Conservation (phyloP, 164 flowering plant genomes). For the Brasenia schreberi region DNA sequence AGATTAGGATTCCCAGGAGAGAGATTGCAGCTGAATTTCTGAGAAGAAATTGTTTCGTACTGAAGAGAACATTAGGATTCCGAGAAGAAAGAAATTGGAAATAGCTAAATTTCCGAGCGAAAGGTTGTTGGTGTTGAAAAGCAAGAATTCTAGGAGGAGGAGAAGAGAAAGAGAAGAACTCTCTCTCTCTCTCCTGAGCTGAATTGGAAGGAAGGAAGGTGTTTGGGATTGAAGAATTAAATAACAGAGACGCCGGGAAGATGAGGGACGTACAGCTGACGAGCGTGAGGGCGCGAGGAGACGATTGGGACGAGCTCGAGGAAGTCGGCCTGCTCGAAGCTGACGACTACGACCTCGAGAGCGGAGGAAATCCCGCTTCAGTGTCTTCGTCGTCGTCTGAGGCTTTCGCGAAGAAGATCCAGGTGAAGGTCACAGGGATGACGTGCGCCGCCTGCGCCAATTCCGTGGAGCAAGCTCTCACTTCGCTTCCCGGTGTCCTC, state of each 20-base stretch:
- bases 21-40: too few species aligned
- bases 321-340: constrained; percentile 65
- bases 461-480: constrained; percentile 66
- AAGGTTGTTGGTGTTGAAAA: too few species aligned
- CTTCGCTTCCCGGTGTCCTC: constrained; percentile 37
- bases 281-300: constrained; percentile 11
- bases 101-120: too few species aligned
- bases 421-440: constrained; percentile 76
- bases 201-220: too few species aligned
- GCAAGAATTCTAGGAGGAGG: too few species aligned
- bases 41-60: too few species aligned
- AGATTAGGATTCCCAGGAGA: too few species aligned
- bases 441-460: constrained; percentile 95
- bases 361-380: background rate
- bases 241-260: background rate
- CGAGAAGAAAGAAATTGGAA: too few species aligned
- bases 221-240: too few species aligned
- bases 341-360: constrained; percentile 16
- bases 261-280: constrained; percentile 41
- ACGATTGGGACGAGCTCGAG: constrained; percentile 36
- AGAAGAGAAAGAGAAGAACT: too few species aligned
- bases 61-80: too few species aligned
- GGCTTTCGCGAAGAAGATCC: constrained; percentile 33
- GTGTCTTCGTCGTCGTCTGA: background rate
- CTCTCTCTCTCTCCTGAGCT: too few species aligned